Evolutionary conservation across 2,329 filamentous ascomycete species (phyloP), one percentile per base, ranked within the genome.

Genomic region (Hypoxylon sp.): DNA sequence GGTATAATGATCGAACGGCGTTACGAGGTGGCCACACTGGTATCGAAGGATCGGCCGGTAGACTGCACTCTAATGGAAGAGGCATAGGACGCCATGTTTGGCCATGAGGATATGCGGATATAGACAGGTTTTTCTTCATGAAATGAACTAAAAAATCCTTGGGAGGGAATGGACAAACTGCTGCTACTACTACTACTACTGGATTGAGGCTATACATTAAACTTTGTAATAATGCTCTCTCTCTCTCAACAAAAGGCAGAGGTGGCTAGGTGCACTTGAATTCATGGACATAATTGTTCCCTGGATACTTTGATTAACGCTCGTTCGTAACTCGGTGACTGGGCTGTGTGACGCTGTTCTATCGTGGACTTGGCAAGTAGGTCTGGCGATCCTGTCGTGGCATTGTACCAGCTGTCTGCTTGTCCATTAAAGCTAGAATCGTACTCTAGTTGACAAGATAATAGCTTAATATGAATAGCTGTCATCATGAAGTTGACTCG

Each of bases 161-260:
- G 29, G 53, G 6, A 19, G 37, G 52, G n/a, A 54, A 53, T 24
- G 55, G 13, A 62, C 52, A 67, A 65, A 63, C 54, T 62, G 67
- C 32, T 31, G 29, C 29, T 31, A 31, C 29, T 27, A 27, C 17
- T 64, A 54, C 56, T 56, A 58, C 15, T 62, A 48, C 56, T 48
- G 52, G 51, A 65, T 64, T 53, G 52, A 67, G 55, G 53, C 35
- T 50, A 56, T 31, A 47, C 51, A 39, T 60, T 59, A 62, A 24
- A 58, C 46, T 56, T 69, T 71, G 60, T 71, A 69, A 71, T 71
- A 67, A 69, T 67, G 47, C 54, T 37, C 63, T 67, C 54, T 46
- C 44, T n/a, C n/a, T n/a, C n/a, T n/a, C 44, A 35, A 42, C 60
- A 42, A 47, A 7, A 60, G 53, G 27, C 27, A 54, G 57, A 65